Evolutionary conservation across 2,329 filamentous ascomycete genomes (phyloP).

Genomic region (Didymella segeticola): DNA sequence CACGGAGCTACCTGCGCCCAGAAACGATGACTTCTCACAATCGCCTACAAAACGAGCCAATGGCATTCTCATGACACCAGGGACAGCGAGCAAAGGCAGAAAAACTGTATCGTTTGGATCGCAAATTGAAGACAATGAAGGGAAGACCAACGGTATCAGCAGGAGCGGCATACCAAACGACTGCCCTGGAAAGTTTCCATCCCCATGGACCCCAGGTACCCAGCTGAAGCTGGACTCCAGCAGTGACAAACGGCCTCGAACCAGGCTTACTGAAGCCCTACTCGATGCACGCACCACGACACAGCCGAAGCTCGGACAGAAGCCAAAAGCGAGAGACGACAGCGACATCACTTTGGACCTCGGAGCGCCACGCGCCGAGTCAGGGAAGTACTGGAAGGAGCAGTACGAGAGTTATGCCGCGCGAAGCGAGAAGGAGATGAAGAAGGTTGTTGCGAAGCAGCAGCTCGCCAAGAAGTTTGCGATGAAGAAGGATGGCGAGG

Average conservation of each 20-base stretch:
- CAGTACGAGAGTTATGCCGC: conserved; percentile 77
- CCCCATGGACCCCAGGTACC: conserved; percentile 56
- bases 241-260: conserved; percentile 44
- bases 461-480: conserved; percentile 80
- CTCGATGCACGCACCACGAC: conserved; percentile 54
- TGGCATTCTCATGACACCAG: conserved; percentile 69
- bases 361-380: conserved; percentile 75
- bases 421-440: conserved; percentile 75
- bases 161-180: conserved; percentile 58
- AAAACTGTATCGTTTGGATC: conserved; percentile 69
- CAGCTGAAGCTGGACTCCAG: conserved; percentile 38
- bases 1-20: conserved; percentile 28
- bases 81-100: conserved; percentile 61
- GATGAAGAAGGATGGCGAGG: conserved; percentile 77
- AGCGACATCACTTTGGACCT: conserved; percentile 73
- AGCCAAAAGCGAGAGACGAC: conserved; percentile 53
- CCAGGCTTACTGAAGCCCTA: conserved; percentile 54
- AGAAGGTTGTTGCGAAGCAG: conserved; percentile 80
- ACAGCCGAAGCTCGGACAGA: conserved; percentile 39
- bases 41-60: conserved; percentile 64
- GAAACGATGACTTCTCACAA: conserved; percentile 28
- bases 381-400: conserved; percentile 80
- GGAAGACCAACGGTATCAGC: conserved; percentile 54
- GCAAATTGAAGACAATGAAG: conserved; percentile 63
- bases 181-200: conserved; percentile 58